Base-by-base conservation (phyloP, 352 stramenopile species). In the Peronospora farinosa region DNA sequence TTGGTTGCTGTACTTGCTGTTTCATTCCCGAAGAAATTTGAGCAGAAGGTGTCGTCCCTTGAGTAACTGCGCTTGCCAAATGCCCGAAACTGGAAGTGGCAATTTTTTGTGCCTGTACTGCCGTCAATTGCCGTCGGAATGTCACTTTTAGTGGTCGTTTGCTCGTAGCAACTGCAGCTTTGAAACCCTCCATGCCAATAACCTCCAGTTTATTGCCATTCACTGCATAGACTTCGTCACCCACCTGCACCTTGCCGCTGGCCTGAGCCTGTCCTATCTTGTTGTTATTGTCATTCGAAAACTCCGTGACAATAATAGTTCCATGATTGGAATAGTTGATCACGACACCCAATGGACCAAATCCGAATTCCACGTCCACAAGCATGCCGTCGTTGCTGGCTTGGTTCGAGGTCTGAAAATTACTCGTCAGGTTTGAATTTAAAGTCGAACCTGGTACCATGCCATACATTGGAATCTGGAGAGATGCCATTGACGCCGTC, bases 161-260 rank as follows among this genome's bases (percentile, higher is more conserved):
- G n/a, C 71, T 68, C 15, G 57, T 75, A 1, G 68, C 77, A 27
- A 93, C 77, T 10, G 69, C 60, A 37, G 50, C 42, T 57, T 93
- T 93, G 44, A 93, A 93, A 0, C 78, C 78, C 52, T 92, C 80
- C 73, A 93, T 88, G 1, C 78, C 78, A 42, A 88, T 86, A 17
- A 68, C 64, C 15, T 81, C 72, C 9, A 93, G 47, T 8, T 59
- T 64, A 10, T 73, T 69, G 3, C 71, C 72, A 53, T 92, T 92
- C 15, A 93, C 74, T 6, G 83, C 83, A 45, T 79, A 87, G 1
- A 93, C 73, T 58, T 89, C 74, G 33, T 93, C 83, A 6, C 78
- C 78, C 5, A 93, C 68, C 11, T 65, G 54, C 9, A 93, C 59
- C 36, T 88, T 85, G 1, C 80, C 83, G 3, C 74, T 87, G 13